Conservation (phyloP, 306 rosid genomes). For the Rosa multiflora region DNA sequence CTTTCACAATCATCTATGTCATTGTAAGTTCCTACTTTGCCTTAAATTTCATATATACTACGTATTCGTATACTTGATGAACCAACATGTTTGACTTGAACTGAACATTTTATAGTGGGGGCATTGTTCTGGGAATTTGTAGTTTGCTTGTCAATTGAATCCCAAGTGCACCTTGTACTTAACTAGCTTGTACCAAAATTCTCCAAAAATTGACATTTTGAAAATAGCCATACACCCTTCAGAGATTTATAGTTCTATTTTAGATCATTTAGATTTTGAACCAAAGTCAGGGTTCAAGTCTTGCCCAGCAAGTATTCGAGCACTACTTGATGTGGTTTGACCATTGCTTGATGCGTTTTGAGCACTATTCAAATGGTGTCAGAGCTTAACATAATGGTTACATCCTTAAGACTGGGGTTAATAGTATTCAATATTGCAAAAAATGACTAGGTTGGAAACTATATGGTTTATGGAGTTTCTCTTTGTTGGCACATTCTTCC, state of each 20-base stretch:
- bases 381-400: neutral
- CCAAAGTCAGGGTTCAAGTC: neutral
- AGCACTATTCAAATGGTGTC: neutral
- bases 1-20: conserved; percentile 16
- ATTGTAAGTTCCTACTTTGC: conserved; percentile 14
- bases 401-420: neutral
- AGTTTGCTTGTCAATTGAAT: neutral
- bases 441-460: neutral
- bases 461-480: neutral
- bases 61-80: neutral
- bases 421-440: neutral
- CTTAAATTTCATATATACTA: neutral
- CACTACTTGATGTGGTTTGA: neutral
- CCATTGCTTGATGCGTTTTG: neutral
- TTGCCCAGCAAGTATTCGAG: neutral
- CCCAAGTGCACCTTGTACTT: neutral
- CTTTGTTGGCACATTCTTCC: neutral
- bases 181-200: neutral
- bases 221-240: neutral
- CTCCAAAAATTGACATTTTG: neutral
- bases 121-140: neutral
- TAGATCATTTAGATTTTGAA: neutral
- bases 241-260: neutral
- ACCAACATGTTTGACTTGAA: neutral
- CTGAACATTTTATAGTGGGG: neutral